Conservation (phyloP, 495 filamentous ascomycete genomes). For the Jackrogersella minutella region DNA sequence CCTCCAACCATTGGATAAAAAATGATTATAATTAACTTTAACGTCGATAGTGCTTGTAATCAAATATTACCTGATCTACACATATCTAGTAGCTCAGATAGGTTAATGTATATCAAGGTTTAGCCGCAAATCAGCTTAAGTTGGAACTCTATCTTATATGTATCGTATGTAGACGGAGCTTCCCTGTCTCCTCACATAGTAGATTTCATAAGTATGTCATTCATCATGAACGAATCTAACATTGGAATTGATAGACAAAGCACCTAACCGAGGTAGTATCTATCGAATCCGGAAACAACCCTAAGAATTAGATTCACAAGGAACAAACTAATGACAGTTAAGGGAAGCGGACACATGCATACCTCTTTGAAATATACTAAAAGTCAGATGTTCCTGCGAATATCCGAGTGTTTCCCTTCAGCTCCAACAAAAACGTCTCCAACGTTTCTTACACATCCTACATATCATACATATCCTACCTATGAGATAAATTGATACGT, state of each 20-base stretch:
- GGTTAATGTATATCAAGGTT: neutral
- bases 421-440: conserved; percentile 4
- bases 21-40: too few relatives aligned
- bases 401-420: conserved; percentile 10
- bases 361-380: neutral
- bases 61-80: neutral
- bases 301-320: conserved; percentile 19
- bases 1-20: too few relatives aligned
- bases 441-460: neutral
- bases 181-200: too few relatives aligned
- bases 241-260: neutral
- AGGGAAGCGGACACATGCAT: neutral
- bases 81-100: neutral
- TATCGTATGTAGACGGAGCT: too few relatives aligned
- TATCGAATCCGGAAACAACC: conserved; percentile 13
- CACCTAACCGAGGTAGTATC: conserved; percentile 2
- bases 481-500: conserved; percentile 5
- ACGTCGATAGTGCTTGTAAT: too few relatives aligned
- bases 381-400: conserved; percentile 12
- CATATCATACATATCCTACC: neutral
- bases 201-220: neutral
- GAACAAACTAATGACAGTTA: neutral
- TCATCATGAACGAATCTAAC: neutral
- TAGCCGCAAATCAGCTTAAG: neutral
- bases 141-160: too few relatives aligned